Percentiles rank a stretch among this genome's conserved stretches.
These are phyloP conservation scores for Globisporangium yorkense DNA, from an alignment of 352 stramenopile species.

Conservation along the genomic window DNA sequence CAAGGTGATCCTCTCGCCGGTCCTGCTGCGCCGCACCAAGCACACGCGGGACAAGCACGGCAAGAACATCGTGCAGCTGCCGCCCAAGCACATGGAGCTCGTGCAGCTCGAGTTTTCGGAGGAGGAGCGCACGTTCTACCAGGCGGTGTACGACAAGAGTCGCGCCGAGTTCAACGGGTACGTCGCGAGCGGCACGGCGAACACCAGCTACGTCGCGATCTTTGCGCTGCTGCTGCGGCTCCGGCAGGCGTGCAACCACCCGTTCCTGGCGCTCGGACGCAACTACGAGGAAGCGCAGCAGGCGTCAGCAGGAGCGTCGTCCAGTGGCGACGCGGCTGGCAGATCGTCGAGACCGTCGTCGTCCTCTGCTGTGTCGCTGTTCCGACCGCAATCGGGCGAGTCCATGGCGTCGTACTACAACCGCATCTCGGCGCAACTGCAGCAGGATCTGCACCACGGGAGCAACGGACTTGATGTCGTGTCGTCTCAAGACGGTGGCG, in stretches of 20 bases:
- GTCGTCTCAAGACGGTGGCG: neutral
- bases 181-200: conserved; percentile 65
- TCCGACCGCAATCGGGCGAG: conserved; percentile 46
- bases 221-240: conserved; percentile 84
- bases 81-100: conserved; percentile 61
- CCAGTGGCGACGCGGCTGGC: neutral
- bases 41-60: conserved; percentile 56
- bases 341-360: conserved; percentile 7
- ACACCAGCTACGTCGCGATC: conserved; percentile 84
- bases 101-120: conserved; percentile 65
- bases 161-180: conserved; percentile 88
- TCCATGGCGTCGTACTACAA: conserved; percentile 53
- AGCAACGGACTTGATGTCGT: conserved; percentile 1
- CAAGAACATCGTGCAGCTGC: conserved; percentile 64
- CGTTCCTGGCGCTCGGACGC: conserved; percentile 75
- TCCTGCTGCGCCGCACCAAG: conserved; percentile 87
- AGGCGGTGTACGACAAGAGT: conserved; percentile 79
- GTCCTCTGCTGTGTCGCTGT: conserved; percentile 17
- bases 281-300: conserved; percentile 42
- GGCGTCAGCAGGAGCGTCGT: neutral
- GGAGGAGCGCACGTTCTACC: conserved; percentile 82
- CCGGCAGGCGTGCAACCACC: conserved; percentile 88
- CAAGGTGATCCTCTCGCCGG: conserved; percentile 59
- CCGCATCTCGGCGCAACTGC: conserved; percentile 44
- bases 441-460: conserved; percentile 34